Base-by-base conservation (phyloP, 768 basidiomycete genomes). In the Favolaschia claudopus region DNA sequence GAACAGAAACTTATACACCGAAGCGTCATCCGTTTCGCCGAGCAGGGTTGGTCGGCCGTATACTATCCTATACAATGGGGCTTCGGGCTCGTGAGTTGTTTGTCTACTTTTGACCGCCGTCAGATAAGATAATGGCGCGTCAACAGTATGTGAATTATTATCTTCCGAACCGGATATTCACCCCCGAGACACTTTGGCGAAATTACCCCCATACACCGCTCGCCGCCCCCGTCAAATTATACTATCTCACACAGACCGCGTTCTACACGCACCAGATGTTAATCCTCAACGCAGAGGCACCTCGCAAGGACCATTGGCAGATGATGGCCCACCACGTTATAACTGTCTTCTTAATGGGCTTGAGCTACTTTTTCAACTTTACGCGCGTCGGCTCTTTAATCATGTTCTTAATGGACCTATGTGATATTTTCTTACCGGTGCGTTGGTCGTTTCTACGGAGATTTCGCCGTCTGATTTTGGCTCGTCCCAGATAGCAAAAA, bases 321-420 rank as follows among this genome's bases (percentile, higher is more conserved):
- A 98, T 98, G 96, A 91, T 98, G 85, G 78, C 88, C 24, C 97
- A 99, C 77, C 97, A 99, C 72, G 70, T 96, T 66, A 90, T 99
- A 64, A 96, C 95, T 13, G 83, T 95, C 59, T 69, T 81, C 45
- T 85, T 99, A 60, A 87, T 98, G 76, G 74, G 80, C 31, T 68
- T 79, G 36, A 95, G 92, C 73, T 99, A 97, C 76, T 82, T 82
- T 59, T 85, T 82, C 71, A 90, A 95, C 74, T 89, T 88, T 70
- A 96, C 93, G 9, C 90, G 95, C 40, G 84, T 96, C 39, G 97
- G 97, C 15, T 93, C 90, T 65, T 78, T 95, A 42, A 87, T 97
- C 58, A 89, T 97, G 85, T 83, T 93, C 47, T 76, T 97, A 32
- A 96, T 99, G 94, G 97, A 99, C 71, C 88, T 86, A 70, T 92